Evolutionary conservation across 768 basidiomycete species (phyloP), one percentile per base, ranked within the genome.

Genomic region (Hydnomerulius pinastri): DNA sequence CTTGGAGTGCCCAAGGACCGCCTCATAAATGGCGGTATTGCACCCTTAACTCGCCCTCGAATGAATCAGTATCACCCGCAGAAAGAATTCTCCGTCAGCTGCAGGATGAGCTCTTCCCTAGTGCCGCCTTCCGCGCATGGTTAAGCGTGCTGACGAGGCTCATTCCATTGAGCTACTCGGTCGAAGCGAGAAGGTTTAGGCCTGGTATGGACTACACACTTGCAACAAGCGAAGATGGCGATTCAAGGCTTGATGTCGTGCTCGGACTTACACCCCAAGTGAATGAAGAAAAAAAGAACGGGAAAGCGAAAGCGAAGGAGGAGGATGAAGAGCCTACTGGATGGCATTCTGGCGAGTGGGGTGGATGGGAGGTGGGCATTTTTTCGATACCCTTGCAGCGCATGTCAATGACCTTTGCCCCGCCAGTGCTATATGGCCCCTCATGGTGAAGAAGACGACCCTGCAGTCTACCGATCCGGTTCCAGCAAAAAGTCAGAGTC

Each of bases 1-100:
- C 74, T 4, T 98, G 94, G 93, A 60, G 64, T 12, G 59, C 90
- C 62, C 82, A 82, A 60, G 93, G 95, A 2, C 96, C 96, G 1
- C 92, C 96, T 24, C 93, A 95, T 68, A 93, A 95, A 67, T 92
- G 91, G 80, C 90, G 96, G 28, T 98, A 94, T 75, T 87, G 90
- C 67, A 77, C 79, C 3, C 83, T 95, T 23, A 38, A 48, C 7
- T 21, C 24, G 9, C 40, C 51, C 15, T 27, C 35, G 6, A 18
- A 41, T 20, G 23, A 37, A 23, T 11, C 24, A 6, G 6, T 35
- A 17, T 43, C 53, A 12, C 33, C 52, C 3, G 54, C 58, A 2
- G 60, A 67, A 25, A 8, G 9, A 23, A 48, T 65, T 10, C 36
- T 71, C 29, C 64, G 63, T 20, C 57, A 66, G 13, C 72, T 96